Evolutionary conservation across 306 rosid genomes (phyloP).

Genomic region (Herpetospermum pedunculosum): DNA sequence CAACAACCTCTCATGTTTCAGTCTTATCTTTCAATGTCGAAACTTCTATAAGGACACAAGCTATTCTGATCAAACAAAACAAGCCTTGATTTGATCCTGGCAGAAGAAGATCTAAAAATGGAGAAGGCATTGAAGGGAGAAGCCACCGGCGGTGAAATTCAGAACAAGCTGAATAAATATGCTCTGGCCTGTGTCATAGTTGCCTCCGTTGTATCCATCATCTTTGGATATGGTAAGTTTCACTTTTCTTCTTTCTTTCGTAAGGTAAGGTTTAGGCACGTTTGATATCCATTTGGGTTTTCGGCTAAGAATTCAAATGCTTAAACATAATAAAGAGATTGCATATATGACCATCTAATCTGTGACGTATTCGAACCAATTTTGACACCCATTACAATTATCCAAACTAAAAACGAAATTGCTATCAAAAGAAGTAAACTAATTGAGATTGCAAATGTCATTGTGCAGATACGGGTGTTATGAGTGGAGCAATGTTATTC

Average conservation of each 20-base stretch:
- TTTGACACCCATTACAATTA: too few species aligned
- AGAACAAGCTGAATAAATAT: constrained; percentile 28
- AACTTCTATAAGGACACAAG: not conserved
- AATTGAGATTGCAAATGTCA: too few species aligned
- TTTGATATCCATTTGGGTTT: too few species aligned
- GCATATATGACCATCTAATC: too few species aligned
- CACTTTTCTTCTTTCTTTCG: not conserved
- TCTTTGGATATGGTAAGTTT: constrained; percentile 41
- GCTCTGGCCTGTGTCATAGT: constrained; percentile 43
- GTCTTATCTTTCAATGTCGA: not conserved
- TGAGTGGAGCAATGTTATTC: constrained; percentile 90
- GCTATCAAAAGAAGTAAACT: too few species aligned
- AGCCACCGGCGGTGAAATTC: constrained; percentile 3
- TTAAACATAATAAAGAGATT: too few species aligned
- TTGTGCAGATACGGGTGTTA: constrained; percentile 69
- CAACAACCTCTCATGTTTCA: not conserved
- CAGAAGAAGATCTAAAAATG: not conserved
- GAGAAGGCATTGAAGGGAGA: constrained; percentile 6
- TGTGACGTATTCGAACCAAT: too few species aligned
- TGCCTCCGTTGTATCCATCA: constrained; percentile 43
- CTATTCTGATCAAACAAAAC: not conserved
- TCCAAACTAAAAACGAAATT: too few species aligned
- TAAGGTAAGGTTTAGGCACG: too few species aligned
- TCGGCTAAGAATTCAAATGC: too few species aligned
- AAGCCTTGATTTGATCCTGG: not conserved